These are phyloP conservation scores for Hypoxylon sp. DNA, from an alignment of 2,329 filamentous ascomycete genomes.

Conservation along the genomic window DNA sequence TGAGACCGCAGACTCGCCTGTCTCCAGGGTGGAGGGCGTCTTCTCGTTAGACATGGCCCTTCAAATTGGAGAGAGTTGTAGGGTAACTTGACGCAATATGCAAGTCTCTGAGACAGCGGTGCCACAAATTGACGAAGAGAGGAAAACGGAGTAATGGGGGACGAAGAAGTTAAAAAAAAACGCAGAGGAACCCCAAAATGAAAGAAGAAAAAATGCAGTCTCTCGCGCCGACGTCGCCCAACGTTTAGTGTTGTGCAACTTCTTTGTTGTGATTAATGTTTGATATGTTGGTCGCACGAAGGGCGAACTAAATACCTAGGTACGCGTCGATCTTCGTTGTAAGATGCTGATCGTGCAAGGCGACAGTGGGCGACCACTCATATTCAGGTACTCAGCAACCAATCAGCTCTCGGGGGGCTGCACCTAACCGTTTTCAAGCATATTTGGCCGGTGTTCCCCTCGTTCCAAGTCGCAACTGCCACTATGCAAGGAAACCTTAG, in stretches of 20 bases:
- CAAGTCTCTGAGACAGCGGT: constrained; percentile 24
- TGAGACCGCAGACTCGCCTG: constrained; percentile 26
- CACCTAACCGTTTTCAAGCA: too few relatives aligned
- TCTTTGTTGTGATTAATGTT: background rate
- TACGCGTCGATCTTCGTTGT: constrained; percentile 5
- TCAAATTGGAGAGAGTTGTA: background rate
- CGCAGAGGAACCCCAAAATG: background rate
- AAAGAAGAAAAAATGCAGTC: background rate
- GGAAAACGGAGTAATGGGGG: background rate
- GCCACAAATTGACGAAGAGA: constrained; percentile 5
- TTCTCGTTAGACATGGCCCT: constrained; percentile 39
- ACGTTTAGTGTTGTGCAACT: constrained; percentile 2
- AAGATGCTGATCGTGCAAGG: background rate
- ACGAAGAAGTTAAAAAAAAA: constrained; percentile 10
- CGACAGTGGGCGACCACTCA: too few relatives aligned
- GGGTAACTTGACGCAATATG: constrained; percentile 16
- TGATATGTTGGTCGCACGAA: background rate
- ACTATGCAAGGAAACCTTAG: too few relatives aligned
- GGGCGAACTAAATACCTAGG: background rate
- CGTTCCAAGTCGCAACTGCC: too few relatives aligned
- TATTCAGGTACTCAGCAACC: background rate
- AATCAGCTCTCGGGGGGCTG: background rate
- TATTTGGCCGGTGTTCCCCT: too few relatives aligned
- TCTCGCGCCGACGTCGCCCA: constrained; percentile 10
- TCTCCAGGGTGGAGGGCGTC: constrained; percentile 30